Evolutionary conservation across 78 protist genomes (phyloP).

Genomic region (Isochrysis galbana): DNA sequence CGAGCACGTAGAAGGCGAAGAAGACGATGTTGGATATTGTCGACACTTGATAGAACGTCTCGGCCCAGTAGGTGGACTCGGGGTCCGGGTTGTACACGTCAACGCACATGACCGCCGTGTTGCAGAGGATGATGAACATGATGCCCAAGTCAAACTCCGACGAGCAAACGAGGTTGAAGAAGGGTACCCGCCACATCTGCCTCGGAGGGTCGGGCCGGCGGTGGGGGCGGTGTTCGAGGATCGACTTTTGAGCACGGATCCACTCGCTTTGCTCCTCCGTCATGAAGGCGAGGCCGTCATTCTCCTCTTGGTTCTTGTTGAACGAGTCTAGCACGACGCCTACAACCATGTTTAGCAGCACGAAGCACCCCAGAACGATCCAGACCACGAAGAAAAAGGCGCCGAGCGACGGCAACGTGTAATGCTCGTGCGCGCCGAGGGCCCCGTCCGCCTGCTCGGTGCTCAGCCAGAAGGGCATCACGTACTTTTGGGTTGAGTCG

Average conservation of each 20-base stretch:
- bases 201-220: background rate
- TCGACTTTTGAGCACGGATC: background rate
- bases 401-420: background rate
- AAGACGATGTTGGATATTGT: background rate
- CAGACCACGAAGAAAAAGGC: constrained; percentile 29
- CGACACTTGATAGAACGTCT: too few relatives aligned
- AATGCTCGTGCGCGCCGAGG: background rate
- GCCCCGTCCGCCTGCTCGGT: background rate
- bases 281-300: constrained; percentile 29
- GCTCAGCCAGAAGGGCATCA: background rate
- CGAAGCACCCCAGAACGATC: constrained; percentile 37
- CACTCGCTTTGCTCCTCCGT: constrained; percentile 19
- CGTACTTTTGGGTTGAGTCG: background rate
- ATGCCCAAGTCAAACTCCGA: background rate
- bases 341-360: constrained; percentile 39
- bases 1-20: background rate
- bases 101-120: background rate
- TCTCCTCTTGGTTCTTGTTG: background rate
- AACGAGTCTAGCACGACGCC: constrained; percentile 48
- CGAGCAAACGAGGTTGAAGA: background rate
- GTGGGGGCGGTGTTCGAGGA: background rate
- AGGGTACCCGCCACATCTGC: background rate
- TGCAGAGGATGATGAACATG: background rate
- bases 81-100: background rate
- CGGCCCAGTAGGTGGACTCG: background rate